phyloP scores from a whole-genome alignment of 306 rosid species.

The Citrullus amarus region DNA sequence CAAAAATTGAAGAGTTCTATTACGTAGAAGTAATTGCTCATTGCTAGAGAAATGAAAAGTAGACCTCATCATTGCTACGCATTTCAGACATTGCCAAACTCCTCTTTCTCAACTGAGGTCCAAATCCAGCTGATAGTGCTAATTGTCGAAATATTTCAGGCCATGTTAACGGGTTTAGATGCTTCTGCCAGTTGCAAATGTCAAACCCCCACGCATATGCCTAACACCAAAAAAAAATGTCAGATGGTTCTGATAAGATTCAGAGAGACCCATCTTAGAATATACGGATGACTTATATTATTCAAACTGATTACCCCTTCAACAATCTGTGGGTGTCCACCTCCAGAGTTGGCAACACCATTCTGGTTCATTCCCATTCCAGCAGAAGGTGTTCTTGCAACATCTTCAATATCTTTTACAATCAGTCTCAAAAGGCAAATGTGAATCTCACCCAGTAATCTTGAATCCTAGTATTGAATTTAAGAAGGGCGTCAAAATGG shows the following conservation, averaged over 20 bases:
- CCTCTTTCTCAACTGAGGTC: slow-evolving; percentile 81
- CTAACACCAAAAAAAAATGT: slow-evolving; percentile 25
- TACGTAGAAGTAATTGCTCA: neutral
- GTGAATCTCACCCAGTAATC: slow-evolving; percentile 91
- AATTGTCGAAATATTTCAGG: slow-evolving; percentile 88
- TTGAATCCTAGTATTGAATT: slow-evolving; percentile 67
- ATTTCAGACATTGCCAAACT: slow-evolving; percentile 47
- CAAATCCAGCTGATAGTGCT: slow-evolving; percentile 88
- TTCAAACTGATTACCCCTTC: slow-evolving; percentile 68
- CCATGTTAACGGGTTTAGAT: slow-evolving; percentile 88
- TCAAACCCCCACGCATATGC: slow-evolving; percentile 99
- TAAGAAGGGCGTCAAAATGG: slow-evolving; percentile 9
- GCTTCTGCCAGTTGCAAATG: slow-evolving; percentile 90
- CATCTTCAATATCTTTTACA: slow-evolving; percentile 96
- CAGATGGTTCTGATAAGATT: slow-evolving; percentile 9
- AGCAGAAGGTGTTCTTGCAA: slow-evolving; percentile 85
- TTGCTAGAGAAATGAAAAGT: neutral
- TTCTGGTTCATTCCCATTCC: slow-evolving; percentile 81
- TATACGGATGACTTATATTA: neutral
- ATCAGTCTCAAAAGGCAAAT: slow-evolving; percentile 70
- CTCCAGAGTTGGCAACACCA: slow-evolving; percentile 88
- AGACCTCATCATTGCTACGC: slow-evolving; percentile 76
- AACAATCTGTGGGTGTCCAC: slow-evolving; percentile 95
- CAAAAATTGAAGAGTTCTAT: neutral
- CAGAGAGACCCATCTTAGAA: neutral